These are phyloP conservation scores for Malus asiatica DNA, from an alignment of 306 rosid species.

Conservation along the genomic window DNA sequence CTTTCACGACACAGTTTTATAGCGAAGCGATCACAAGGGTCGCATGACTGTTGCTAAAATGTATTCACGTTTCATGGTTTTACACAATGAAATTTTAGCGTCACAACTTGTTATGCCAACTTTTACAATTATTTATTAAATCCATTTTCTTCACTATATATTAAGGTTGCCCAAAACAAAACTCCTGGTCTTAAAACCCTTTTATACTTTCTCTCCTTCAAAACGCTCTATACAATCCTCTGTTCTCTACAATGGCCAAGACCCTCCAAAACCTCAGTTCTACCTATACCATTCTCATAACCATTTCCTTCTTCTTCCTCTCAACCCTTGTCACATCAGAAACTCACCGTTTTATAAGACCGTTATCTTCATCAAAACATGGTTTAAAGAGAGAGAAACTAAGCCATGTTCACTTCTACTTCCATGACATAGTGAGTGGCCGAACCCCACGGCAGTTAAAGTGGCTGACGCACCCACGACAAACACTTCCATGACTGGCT, in stretches of 20 bases:
- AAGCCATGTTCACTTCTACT: conserved; percentile 45
- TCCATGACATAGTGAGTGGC: conserved; percentile 47
- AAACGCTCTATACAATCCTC: neutral
- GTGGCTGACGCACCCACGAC: conserved; percentile 33
- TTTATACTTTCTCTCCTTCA: neutral
- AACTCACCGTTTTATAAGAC: conserved; percentile 7
- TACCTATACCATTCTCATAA: neutral
- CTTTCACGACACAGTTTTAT: too few species aligned
- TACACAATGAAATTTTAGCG: too few species aligned
- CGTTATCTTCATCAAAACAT: conserved; percentile 4
- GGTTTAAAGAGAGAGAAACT: conserved; percentile 30
- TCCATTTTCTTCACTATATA: neutral
- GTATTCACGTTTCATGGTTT: too few species aligned
- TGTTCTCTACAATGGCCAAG: conserved; percentile 1
- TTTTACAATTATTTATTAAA: neutral
- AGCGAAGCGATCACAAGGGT: too few species aligned
- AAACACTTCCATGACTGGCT: conserved; percentile 12
- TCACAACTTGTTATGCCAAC: neutral
- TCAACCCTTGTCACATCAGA: neutral
- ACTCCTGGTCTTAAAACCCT: neutral
- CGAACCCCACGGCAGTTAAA: conserved; percentile 30
- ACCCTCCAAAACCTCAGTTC: neutral
- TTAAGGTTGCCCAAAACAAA: neutral
- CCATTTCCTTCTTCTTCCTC: neutral
- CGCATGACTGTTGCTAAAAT: too few species aligned